A percentile compares a stretch with the other conserved stretches of the same genome.
These are phyloP conservation scores for Nasturtium officinale DNA, from an alignment of 345 rosid genomes.

Conservation along the genomic window DNA sequence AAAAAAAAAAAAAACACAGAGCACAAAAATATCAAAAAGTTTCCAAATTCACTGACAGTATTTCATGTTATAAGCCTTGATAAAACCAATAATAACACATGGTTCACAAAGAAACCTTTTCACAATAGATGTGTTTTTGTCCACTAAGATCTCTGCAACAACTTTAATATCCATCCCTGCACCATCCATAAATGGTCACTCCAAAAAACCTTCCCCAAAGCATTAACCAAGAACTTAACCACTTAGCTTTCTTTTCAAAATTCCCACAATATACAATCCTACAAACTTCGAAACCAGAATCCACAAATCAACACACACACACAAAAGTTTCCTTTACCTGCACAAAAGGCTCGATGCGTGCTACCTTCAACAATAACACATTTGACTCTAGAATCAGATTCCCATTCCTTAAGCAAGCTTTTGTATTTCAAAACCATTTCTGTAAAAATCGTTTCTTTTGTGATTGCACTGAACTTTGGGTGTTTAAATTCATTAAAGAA, in stretches of 20 bases:
- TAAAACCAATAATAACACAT: neutral
- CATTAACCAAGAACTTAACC: slow-evolving; percentile 17
- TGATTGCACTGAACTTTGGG: neutral
- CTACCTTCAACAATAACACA: slow-evolving; percentile 83
- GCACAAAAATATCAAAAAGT: neutral
- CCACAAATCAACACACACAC: neutral
- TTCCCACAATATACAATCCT: neutral
- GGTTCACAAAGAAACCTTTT: slow-evolving; percentile 60
- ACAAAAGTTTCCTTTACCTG: slow-evolving; percentile 48
- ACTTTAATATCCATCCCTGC: slow-evolving; percentile 92
- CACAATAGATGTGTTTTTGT: slow-evolving; percentile 71
- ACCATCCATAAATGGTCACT: slow-evolving; percentile 48
- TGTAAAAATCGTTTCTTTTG: slow-evolving; percentile 37
- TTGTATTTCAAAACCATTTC: slow-evolving; percentile 82
- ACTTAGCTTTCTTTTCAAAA: neutral
- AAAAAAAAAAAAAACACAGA: neutral
- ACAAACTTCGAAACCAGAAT: slow-evolving; percentile 25
- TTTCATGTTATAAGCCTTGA: neutral
- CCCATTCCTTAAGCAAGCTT: slow-evolving; percentile 85
- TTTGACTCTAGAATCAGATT: slow-evolving; percentile 69
- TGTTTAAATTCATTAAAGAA: neutral
- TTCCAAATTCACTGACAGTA: slow-evolving; percentile 2
- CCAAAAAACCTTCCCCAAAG: slow-evolving; percentile 27
- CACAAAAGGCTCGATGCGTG: slow-evolving; percentile 80
- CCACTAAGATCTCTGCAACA: slow-evolving; percentile 68